Base-by-base conservation (phyloP, 1,284 basidiomycete species). In the Moesziomyces globuligerus region DNA sequence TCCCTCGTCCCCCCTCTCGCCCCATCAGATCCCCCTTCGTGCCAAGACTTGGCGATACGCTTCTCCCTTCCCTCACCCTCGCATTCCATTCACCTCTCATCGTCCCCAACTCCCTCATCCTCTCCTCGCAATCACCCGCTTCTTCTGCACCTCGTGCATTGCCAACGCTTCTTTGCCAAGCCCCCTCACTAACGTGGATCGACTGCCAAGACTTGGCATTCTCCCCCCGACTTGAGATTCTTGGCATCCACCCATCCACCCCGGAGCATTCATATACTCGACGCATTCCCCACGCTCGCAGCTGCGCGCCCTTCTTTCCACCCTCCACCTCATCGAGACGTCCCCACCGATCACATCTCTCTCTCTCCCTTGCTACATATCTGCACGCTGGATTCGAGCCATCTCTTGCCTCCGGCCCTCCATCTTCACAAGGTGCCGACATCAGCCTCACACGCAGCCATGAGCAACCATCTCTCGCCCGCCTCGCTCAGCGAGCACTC, bases 391-490 rank as follows among this genome's bases (percentile, higher is more conserved):
- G 10, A 40, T 15, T n/a, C 18, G 28, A 52, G 18, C 38, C 9
- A 32, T 21, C 5, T 37, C n/a, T 7, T 11, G 21, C n/a, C n/a
- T n/a, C n/a, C n/a, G n/a, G n/a, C n/a, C n/a, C n/a, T n/a, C n/a
- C n/a, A n/a, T n/a, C n/a, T n/a, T n/a, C n/a, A n/a, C n/a, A n/a
- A n/a, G n/a, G n/a, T n/a, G n/a, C n/a, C n/a, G n/a, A n/a, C n/a
- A n/a, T n/a, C n/a, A n/a, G n/a, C n/a, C n/a, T 34, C 24, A 15
- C 9, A 42, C n/a, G 26, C 9, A 23, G 21, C 17, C 29, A 40
- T 72, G 70, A 72, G 56, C 70, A 53, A 65, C 37, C 70, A 69
- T 24, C 65, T 68, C 34, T 65, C 65, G 45, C 70, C 70, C 20
- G 60, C 64, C 36, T 48, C 70, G 23, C 52, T 49, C 48, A 72